These are phyloP conservation scores for Fusarium succisae DNA, from an alignment of 2,329 filamentous ascomycete genomes.

Conservation along the genomic window DNA sequence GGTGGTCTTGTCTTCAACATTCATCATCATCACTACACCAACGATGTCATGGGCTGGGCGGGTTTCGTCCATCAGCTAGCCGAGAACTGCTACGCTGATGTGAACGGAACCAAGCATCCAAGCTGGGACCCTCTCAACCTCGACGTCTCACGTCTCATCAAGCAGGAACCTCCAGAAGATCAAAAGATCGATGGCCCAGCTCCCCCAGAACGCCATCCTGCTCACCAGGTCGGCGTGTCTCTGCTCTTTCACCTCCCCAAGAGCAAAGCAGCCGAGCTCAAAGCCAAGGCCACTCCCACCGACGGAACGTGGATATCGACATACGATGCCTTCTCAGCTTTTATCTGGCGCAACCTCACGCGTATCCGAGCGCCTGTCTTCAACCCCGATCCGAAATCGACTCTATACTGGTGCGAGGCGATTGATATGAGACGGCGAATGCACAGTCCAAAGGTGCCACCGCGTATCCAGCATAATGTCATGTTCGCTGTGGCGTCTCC, in stretches of 20 bases:
- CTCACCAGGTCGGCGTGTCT: constrained; percentile 34
- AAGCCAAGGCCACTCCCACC: constrained; percentile 46
- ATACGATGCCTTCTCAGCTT: constrained; percentile 56
- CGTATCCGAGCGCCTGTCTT: constrained; percentile 48
- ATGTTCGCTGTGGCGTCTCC: constrained; percentile 43
- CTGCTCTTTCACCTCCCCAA: constrained; percentile 56
- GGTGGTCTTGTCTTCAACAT: constrained; percentile 54
- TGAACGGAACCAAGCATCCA: constrained; percentile 43
- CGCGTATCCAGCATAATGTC: constrained; percentile 50
- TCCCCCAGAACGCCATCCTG: constrained; percentile 42
- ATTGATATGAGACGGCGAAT: constrained; percentile 52
- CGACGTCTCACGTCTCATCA: constrained; percentile 48
- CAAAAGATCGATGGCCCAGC: constrained; percentile 46
- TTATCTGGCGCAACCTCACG: constrained; percentile 53
- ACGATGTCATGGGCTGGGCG: constrained; percentile 55
- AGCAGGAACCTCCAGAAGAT: constrained; percentile 40
- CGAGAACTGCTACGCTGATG: constrained; percentile 52
- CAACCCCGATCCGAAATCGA: constrained; percentile 41
- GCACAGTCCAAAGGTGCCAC: constrained; percentile 44
- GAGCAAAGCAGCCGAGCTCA: constrained; percentile 54
- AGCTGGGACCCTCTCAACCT: constrained; percentile 49
- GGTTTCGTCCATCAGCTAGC: constrained; percentile 52
- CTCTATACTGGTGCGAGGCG: constrained; percentile 49
- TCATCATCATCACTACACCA: constrained; percentile 55
- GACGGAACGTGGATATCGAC: constrained; percentile 55